Evolutionary conservation across 2,329 filamentous ascomycete species (phyloP).

Genomic region (Camptophora hylomeconis): DNA sequence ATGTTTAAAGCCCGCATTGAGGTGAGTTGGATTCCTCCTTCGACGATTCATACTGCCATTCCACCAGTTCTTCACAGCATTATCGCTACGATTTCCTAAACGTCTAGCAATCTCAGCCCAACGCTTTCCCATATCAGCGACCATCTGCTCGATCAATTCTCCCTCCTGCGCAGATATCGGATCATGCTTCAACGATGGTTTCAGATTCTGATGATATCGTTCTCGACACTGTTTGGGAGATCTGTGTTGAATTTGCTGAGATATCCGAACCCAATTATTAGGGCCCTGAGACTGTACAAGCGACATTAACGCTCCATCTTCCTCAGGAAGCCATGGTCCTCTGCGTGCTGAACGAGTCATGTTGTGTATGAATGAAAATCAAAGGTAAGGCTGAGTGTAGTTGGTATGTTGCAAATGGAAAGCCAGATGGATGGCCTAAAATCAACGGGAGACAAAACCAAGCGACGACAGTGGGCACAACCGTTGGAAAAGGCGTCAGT

Average conservation of each 20-base stretch:
- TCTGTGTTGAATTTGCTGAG: constrained; percentile 59
- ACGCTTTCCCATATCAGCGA: constrained; percentile 65
- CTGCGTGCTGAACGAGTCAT: constrained; percentile 48
- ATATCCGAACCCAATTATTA: constrained; percentile 83
- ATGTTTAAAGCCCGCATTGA: constrained; percentile 4
- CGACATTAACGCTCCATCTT: constrained; percentile 58
- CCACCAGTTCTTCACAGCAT: constrained; percentile 97
- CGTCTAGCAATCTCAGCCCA: constrained; percentile 87
- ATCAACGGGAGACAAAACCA: too few species aligned
- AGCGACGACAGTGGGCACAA: too few species aligned
- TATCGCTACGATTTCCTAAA: constrained; percentile 77
- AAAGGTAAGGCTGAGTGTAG: too few species aligned
- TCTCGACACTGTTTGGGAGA: constrained; percentile 93
- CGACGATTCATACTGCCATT: constrained; percentile 77
- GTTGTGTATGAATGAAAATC: too few species aligned
- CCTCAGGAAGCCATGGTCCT: constrained; percentile 70
- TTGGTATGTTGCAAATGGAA: too few species aligned
- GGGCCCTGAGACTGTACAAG: constrained; percentile 60
- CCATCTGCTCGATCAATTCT: constrained; percentile 60
- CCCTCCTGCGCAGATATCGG: constrained; percentile 63
- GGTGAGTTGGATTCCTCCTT: constrained; percentile 12
- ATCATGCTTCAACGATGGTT: constrained; percentile 58
- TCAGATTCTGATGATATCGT: constrained; percentile 87
- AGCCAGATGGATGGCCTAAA: too few species aligned
- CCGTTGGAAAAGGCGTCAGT: too few species aligned